These are phyloP conservation scores for Euryodendron excelsum DNA, from an alignment of 148 eudicot genomes.

Conservation along the genomic window DNA sequence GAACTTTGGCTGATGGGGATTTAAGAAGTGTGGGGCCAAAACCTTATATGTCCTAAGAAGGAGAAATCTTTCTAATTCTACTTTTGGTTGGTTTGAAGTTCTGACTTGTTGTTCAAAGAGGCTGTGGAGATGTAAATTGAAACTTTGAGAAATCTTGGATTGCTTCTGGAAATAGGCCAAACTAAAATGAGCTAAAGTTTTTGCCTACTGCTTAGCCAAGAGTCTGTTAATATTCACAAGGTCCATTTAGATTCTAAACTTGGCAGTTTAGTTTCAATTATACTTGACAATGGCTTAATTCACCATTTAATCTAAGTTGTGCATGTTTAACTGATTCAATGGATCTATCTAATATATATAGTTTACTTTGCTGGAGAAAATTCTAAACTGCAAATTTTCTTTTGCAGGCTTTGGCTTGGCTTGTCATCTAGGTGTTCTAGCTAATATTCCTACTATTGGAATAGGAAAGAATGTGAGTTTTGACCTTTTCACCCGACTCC, in stretches of 20 bases:
- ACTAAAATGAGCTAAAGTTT: background rate
- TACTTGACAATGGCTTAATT: background rate
- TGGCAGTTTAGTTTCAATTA: background rate
- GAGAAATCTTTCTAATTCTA: background rate
- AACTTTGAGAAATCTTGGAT: background rate
- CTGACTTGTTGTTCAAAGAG: background rate
- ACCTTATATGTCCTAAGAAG: background rate
- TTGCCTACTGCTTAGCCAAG: background rate
- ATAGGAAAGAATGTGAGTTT: slow-evolving; percentile 87
- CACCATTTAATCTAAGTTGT: background rate
- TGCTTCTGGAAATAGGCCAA: background rate
- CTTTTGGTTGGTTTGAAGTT: background rate
- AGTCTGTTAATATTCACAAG: background rate
- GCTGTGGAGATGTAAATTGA: background rate
- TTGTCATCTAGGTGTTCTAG: slow-evolving; percentile 92
- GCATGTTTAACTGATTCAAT: background rate
- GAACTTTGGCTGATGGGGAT: background rate
- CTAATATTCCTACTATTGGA: slow-evolving; percentile 81
- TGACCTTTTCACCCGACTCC: background rate
- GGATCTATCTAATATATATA: background rate
- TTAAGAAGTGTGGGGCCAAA: background rate
- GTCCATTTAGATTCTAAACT: background rate
- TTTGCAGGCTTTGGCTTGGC: slow-evolving; percentile 90
- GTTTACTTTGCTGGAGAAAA: background rate
- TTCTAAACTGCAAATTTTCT: slow-evolving; percentile 4